A percentile compares a stretch with the other conserved stretches of the same genome.
These are phyloP conservation scores for Cystofilobasidium capitatum DNA, from an alignment of 768 basidiomycete genomes.

Conservation along the genomic window DNA sequence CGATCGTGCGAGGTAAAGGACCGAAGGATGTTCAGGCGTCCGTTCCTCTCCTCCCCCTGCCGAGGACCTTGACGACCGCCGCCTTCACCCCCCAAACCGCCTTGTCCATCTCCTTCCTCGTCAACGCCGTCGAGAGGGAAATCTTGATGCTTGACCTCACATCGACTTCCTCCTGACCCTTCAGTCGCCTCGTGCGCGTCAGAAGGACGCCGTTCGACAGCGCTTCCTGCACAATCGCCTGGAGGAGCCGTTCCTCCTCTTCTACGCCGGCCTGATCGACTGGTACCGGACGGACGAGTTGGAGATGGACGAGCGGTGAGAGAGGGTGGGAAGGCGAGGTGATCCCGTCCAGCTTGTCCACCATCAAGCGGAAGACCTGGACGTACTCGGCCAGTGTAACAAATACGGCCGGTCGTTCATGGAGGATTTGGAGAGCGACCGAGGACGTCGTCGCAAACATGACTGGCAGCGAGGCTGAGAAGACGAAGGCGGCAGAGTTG, in stretches of 20 bases:
- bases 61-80: slow-evolving; percentile 66
- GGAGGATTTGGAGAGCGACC: slow-evolving; percentile 70
- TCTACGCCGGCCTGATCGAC: slow-evolving; percentile 49
- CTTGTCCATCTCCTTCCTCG: slow-evolving; percentile 86
- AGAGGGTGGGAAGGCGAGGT: slow-evolving; percentile 73
- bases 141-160: slow-evolving; percentile 73
- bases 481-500: slow-evolving; percentile 90
- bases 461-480: slow-evolving; percentile 88
- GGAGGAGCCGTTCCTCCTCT: slow-evolving; percentile 66
- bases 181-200: slow-evolving; percentile 70
- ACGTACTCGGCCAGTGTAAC: slow-evolving; percentile 70
- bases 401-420: slow-evolving; percentile 64
- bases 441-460: slow-evolving; percentile 79
- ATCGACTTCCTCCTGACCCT: slow-evolving; percentile 73
- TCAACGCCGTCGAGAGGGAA: slow-evolving; percentile 66
- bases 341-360: slow-evolving; percentile 63
- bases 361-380: slow-evolving; percentile 60
- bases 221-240: slow-evolving; percentile 85
- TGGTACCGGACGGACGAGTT: slow-evolving; percentile 43
- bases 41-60: too few species aligned
- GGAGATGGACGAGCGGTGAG: slow-evolving; percentile 80
- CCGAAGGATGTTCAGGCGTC: too few species aligned
- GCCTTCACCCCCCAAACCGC: slow-evolving; percentile 63
- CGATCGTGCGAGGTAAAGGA: too few species aligned
- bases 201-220: slow-evolving; percentile 63